These are phyloP conservation scores for Trichoderma hamatum DNA, from an alignment of 2,329 filamentous ascomycete species.

Conservation along the genomic window DNA sequence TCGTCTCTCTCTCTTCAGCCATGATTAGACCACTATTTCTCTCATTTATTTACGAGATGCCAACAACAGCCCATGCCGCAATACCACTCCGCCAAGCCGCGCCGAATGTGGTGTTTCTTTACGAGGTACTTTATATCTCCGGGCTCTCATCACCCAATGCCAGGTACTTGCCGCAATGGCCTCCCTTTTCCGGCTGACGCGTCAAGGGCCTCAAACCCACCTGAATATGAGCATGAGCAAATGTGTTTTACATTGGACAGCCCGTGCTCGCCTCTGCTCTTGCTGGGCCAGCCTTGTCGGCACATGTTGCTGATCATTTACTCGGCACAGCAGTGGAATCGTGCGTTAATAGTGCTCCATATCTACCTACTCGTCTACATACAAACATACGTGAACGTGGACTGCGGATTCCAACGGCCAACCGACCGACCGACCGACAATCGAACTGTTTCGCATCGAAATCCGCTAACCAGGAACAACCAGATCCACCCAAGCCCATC, in stretches of 20 bases:
- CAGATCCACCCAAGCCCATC: background rate
- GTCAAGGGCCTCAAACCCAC: slow-evolving; percentile 4
- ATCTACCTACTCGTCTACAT: background rate
- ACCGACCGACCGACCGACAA: background rate
- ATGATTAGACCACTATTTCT: background rate
- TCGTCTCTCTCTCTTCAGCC: background rate
- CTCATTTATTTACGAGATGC: background rate
- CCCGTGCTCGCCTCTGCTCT: slow-evolving; percentile 2
- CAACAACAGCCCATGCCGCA: background rate
- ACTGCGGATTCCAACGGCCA: background rate
- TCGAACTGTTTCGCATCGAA: slow-evolving; percentile 13
- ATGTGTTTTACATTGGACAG: slow-evolving; percentile 6
- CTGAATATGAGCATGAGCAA: background rate
- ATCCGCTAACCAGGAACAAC: background rate
- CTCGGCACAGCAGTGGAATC: background rate
- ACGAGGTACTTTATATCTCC: background rate
- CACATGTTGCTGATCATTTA: slow-evolving; percentile 17
- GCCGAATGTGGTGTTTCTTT: background rate
- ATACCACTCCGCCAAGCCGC: background rate
- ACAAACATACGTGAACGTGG: background rate
- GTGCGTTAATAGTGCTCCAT: background rate
- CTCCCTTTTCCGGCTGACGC: slow-evolving; percentile 11
- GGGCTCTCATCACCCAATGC: background rate
- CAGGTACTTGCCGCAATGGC: background rate
- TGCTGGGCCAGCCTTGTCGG: slow-evolving; percentile 12